Evolutionary conservation across 1,284 basidiomycete genomes (phyloP), one percentile per base, ranked within the genome.

Genomic region (Sporisorium exsertum): DNA sequence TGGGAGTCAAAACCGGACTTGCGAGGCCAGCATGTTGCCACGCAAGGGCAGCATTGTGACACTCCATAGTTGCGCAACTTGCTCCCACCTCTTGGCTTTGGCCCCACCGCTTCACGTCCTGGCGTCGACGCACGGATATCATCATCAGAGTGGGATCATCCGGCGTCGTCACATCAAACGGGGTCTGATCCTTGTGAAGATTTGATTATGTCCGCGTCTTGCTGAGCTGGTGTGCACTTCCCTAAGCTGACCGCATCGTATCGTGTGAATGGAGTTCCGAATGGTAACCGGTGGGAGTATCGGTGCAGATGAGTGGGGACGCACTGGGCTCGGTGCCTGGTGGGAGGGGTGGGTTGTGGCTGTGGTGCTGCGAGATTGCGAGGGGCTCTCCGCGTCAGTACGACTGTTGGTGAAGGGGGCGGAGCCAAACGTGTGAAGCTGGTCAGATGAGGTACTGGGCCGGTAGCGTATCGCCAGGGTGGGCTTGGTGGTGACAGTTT

Each of bases 401-500:
- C 5, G 29, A 32, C 29, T 5, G 29, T 32, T 5, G 29, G 29
- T n/a, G n/a, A 9, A 18, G 27, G n/a, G 16, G 27, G 16, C 47
- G 16, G 18, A n/a, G 47, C 26, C 47, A 29, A 18, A 18, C 18
- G 18, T 20, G 49, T 50, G 49, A 32, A 27, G 27, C 26, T 29
- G 47, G 24, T 49, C 47, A 29, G 18, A 49, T 29, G 47, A 49
- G 47, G 24, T 9, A 29, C 47, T 32, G 29, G 27, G 18, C 47
- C n/a, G 47, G 4, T 29, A 49, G 47, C 27, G 27, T 29, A 32
- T 3, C 47, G 27, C 47, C 3, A n/a, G 27, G 10, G 49, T 50
- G 49, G 49, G 49, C n/a, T 20, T 20, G n/a, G 49, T 50, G 49
- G 49, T n/a, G 18, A 32, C 49, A 29, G 49, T 20, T n/a, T n/a